Evolutionary conservation across 495 filamentous ascomycete genomes (phyloP).

Genomic region (Talaromyces adpressus): DNA sequence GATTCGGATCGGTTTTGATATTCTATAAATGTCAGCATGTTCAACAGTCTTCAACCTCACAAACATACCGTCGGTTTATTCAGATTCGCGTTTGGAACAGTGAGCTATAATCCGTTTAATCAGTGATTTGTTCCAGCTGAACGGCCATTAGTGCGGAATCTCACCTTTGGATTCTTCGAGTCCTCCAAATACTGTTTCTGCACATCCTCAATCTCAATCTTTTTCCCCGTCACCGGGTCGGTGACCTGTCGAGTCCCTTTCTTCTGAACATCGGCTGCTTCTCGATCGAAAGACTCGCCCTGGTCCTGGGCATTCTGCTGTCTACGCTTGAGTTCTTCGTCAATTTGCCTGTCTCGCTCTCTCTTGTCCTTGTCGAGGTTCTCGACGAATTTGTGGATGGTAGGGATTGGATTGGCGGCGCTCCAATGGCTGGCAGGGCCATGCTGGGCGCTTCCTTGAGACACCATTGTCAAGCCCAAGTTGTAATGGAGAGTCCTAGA

Average conservation of each 20-base stretch:
- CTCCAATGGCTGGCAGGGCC: conserved; percentile 38
- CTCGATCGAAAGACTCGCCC: conserved; percentile 30
- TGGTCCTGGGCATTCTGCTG: conserved; percentile 30
- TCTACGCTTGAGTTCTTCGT: conserved; percentile 36
- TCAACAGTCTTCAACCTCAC: background rate
- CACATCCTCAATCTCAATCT: conserved; percentile 85
- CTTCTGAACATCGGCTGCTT: conserved; percentile 36
- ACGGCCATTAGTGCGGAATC: conserved; percentile 3
- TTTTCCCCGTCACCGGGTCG: conserved; percentile 78
- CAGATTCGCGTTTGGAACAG: conserved; percentile 86
- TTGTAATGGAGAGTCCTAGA: too few species aligned
- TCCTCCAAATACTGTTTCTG: conserved; percentile 60
- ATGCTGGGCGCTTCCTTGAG: conserved; percentile 13
- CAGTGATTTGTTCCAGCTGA: background rate
- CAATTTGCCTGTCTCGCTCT: conserved; percentile 61
- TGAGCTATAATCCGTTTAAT: conserved; percentile 44
- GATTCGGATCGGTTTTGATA: conserved; percentile 54
- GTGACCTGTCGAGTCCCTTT: conserved; percentile 62
- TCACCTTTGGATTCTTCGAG: conserved; percentile 61
- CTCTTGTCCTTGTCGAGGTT: conserved; percentile 72
- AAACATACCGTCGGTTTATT: conserved; percentile 56
- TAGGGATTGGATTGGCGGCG: conserved; percentile 68
- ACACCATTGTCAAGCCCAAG: conserved; percentile 6
- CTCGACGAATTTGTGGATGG: conserved; percentile 75
- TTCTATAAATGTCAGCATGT: conserved; percentile 19